Base-by-base conservation (phyloP, 2,329 filamentous ascomycete species). In the Neopestalotiopsis rosae region DNA sequence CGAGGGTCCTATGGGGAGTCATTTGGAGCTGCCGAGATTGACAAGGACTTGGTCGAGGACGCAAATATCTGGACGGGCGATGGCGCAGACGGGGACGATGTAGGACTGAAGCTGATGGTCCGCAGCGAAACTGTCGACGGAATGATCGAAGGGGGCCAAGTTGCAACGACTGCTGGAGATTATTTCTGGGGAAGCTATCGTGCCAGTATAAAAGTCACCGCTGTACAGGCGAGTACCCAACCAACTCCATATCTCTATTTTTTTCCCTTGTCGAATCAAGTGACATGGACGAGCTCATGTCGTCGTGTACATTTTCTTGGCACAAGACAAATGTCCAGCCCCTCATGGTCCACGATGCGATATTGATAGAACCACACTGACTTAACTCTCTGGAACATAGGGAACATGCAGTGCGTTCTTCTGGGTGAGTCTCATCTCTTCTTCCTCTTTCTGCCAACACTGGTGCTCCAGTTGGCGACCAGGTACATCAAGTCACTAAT, bases 351-450 rank as follows among this genome's bases (percentile, higher is more conserved):
- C 34, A 38, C 6, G 34, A 38, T 38, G 10, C 34, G 34, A 38
- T 38, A 1, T 38, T 38, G 34, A 10, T 7, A 10, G 34, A 6
- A 38, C 34, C 6, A 10, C 34, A 10, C 34, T 38, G 5, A 38
- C 34, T 38, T 1, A 38, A 38, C 6, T 38, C 6, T 10, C 34
- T 38, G 6, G 10, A 38, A 9, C 34, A 9, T 38, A 38, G 1
- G 92, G 92, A 32, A 95, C 93, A 1, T 95, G 92, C 77, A 90
- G 88, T 38, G 92, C 92, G 6, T 94, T 95, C 81, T 95, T 94
- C 80, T 95, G 92, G 89, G 90, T 93, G 76, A 74, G 82, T 75
- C 20, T 20, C 40, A 30, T 20, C 61, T 20, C 61, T 38, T 0
- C 61, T 62, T 20, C 61, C 30, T 14, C 5, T 34, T 24, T 17